phyloP scores from a whole-genome alignment of 768 basidiomycete genomes.

The Rubroboletus satanas region DNA sequence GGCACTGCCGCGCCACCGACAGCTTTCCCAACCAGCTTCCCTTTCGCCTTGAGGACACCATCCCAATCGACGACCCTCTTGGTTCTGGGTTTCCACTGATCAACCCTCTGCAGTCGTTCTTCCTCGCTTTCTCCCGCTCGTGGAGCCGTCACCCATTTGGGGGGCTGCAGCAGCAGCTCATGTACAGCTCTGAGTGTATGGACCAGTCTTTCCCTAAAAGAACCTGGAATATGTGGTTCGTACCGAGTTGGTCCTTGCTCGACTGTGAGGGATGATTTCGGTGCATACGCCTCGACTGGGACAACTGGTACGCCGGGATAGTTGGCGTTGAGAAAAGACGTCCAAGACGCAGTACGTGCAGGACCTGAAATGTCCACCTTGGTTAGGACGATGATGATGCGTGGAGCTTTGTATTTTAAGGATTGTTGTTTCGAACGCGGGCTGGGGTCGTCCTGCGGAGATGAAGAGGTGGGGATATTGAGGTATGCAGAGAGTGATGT shows the following conservation, averaged over 20 bases:
- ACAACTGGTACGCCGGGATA: slow-evolving; percentile 61
- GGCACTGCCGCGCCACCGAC: slow-evolving; percentile 44
- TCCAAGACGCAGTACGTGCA: slow-evolving; percentile 61
- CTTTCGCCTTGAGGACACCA: slow-evolving; percentile 44
- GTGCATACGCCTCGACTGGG: slow-evolving; percentile 72
- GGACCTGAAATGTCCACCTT: slow-evolving; percentile 85
- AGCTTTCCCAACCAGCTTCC: slow-evolving; percentile 40
- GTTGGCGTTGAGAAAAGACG: slow-evolving; percentile 47
- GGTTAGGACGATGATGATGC: slow-evolving; percentile 71
- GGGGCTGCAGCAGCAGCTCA: slow-evolving; percentile 61
- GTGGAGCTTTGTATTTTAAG: slow-evolving; percentile 24
- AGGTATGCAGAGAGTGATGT: slow-evolving; percentile 72
- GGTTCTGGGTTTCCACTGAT: slow-evolving; percentile 63
- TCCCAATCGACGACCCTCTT: slow-evolving; percentile 74
- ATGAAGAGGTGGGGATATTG: slow-evolving; percentile 7
- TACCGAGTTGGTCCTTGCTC: slow-evolving; percentile 45
- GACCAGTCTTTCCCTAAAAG: slow-evolving; percentile 63
- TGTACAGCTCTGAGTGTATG: slow-evolving; percentile 64
- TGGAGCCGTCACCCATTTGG: slow-evolving; percentile 47
- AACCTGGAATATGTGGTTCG: slow-evolving; percentile 65
- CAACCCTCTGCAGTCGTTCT: slow-evolving; percentile 45
- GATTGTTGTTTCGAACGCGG: slow-evolving; percentile 31
- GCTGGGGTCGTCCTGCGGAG: neutral
- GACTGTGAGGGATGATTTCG: slow-evolving; percentile 34
- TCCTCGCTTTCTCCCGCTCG: slow-evolving; percentile 37